Evolutionary conservation across 805 yeast species (phyloP), one percentile per base, ranked within the genome.

Genomic region (Cyberlindnera misumaiensis): DNA sequence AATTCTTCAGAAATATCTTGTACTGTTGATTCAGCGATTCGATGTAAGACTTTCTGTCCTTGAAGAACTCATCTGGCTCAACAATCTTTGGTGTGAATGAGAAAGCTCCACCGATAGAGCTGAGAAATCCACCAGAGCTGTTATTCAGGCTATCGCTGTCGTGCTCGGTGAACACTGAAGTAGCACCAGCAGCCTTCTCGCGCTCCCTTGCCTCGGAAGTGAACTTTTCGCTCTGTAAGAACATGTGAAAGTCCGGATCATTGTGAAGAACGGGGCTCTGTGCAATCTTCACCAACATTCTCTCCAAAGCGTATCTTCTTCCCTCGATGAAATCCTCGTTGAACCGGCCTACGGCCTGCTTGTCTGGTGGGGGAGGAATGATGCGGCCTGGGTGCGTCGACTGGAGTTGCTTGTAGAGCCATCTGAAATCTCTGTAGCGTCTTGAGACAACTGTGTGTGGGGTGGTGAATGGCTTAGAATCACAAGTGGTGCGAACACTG

Each of bases 281-380:
- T 6, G 84, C 66, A n/a, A 86, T 80, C 53, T 83, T 83, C 28
- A 59, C 63, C 42, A 93, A 69, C 98, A 93, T 93, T 49, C 71
- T 77, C 55, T 90, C 96, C 54, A 93, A 68, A 5, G 90, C 85
- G 17, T 80, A 66, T 41, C 97, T 69, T 59, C 97, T 74, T 46
- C 77, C 77, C 59, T 93, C 97, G 36, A 93, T 78, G 51, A 93
- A 89, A 50, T 81, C 88, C 48, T 86, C 86, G 51, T 87, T 87
- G 61, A 93, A 88, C 45, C 96, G 72, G 4, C 97, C 97, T 39
- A 89, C 81, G 7, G 83, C 83, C 45, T 94, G 96, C 59, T 93
- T 95, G 43, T 85, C 95, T 0, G 97, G 89, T 4, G 97, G 97
- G 1, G 97, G 96, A 1, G 98, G 97, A 17, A 93, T 79, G 28